Base-by-base conservation (phyloP, 768 basidiomycete species). In the Paxillus involutus region DNA sequence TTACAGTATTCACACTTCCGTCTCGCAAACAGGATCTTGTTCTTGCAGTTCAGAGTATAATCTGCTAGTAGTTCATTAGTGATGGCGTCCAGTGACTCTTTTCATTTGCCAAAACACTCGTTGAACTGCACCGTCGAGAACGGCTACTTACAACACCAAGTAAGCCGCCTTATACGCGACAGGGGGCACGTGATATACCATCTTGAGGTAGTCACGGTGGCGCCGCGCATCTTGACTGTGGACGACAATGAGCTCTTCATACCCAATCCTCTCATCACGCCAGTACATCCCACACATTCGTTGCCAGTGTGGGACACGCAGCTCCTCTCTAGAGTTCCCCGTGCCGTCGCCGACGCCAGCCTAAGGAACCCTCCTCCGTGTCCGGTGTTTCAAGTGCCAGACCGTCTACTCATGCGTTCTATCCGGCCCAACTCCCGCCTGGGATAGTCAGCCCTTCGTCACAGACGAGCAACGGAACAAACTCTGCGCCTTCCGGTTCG, bases 311-410 rank as follows among this genome's bases (percentile, higher is more conserved):
- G 72, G 76, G 8, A 63, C 72, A 44, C 92, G 90, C 64, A 74
- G 71, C 16, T 57, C 72, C 2, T 70, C 71, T 2, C 71, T 92
- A 16, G 89, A 92, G 66, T 92, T 91, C 59, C 80, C 84, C 0
- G 24, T 24, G 24, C 24, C 24, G 5, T 24, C 67, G 0, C 81
- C 86, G 0, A 65, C 71, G 12, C 85, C 85, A n/a, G 70, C 78
- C 16, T 71, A 80, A 17, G 77, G 82, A 39, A 79, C 83, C 0
- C 62, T 85, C 5, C 80, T 93, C 9, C 79, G 79, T 54, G 71
- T 94, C 52, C 81, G 81, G 53, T 95, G 92, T 69, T 89, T 78
- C 65, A 73, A 77, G 43, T 95, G 92, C 70, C 75, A 79, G 50
- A 67, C 75, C 3, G 65, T 85, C 32, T 77, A 85, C 78, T 45